Conservation (phyloP, 2,329 filamentous ascomycete species). For the Coniochaeta sp. region DNA sequence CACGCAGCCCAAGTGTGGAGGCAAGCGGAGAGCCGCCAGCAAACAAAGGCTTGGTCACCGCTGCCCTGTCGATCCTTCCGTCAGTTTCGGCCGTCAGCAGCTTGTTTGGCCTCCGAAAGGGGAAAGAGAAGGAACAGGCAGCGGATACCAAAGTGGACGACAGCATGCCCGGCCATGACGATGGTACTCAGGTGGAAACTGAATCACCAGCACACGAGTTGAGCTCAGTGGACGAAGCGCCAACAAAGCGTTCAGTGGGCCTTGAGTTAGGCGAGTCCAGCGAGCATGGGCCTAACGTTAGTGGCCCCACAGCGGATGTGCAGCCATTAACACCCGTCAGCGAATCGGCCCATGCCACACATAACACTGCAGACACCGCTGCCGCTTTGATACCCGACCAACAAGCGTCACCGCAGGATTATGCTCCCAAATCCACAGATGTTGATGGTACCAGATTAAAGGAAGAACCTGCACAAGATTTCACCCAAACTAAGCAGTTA, state of each 20-base stretch:
- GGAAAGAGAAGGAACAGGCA: not conserved
- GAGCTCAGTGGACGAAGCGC: not conserved
- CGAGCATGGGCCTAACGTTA: no score
- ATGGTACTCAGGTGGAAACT: not conserved
- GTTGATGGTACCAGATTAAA: not conserved
- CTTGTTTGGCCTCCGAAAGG: constrained; percentile 13
- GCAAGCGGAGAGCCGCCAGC: not conserved
- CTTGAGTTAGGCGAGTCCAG: not conserved
- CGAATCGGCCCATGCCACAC: constrained; percentile 19
- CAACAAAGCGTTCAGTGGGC: not conserved
- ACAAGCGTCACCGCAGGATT: constrained; percentile 9
- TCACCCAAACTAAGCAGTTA: not conserved
- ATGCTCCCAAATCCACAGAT: constrained; percentile 5
- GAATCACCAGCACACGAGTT: not conserved
- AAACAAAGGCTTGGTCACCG: constrained; percentile 9
- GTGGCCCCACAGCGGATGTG: constrained; percentile 10
- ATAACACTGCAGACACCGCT: constrained; percentile 12
- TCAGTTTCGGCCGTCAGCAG: constrained; percentile 13
- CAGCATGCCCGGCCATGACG: constrained; percentile 4
- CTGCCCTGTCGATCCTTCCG: constrained; percentile 13
- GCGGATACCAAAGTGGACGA: not conserved
- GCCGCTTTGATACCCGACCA: constrained; percentile 16
- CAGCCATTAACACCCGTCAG: constrained; percentile 10
- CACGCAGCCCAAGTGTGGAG: not conserved
- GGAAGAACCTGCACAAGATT: not conserved